Evolutionary conservation across 2,329 filamentous ascomycete species (phyloP).

Genomic region (Trichoderma sp.): DNA sequence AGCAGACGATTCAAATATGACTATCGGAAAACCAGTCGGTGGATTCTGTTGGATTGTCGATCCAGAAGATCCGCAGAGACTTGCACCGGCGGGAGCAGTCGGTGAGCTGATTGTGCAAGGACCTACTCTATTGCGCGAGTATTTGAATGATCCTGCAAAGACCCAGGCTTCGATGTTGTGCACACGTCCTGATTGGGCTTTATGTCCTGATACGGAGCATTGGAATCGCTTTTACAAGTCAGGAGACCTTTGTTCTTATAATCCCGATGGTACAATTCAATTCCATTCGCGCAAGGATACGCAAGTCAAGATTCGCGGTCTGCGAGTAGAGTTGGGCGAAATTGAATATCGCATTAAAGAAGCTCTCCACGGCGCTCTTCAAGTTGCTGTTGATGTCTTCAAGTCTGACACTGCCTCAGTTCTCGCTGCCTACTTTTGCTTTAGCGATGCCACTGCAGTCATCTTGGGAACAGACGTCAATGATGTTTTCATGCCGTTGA

Average conservation of each 20-base stretch:
- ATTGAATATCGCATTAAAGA: background rate
- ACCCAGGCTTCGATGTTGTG: background rate
- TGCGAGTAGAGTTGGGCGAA: constrained; percentile 10
- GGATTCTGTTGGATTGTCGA: constrained; percentile 24
- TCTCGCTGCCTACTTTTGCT: background rate
- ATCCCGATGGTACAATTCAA: background rate
- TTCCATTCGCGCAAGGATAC: constrained; percentile 15
- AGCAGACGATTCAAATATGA: background rate
- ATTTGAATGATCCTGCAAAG: background rate
- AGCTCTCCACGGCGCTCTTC: background rate
- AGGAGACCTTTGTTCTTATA: background rate
- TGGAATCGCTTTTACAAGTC: constrained; percentile 1
- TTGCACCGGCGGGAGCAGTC: background rate
- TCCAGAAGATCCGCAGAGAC: background rate
- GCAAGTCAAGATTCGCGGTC: constrained; percentile 12
- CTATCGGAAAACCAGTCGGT: constrained; percentile 15
- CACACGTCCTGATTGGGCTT: background rate
- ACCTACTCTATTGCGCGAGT: background rate
- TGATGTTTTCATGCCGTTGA: background rate
- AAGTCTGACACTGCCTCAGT: background rate
- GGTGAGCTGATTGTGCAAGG: background rate
- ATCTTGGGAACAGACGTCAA: background rate
- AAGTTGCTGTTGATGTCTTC: background rate
- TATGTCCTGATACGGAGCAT: background rate
- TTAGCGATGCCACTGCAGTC: background rate